Evolutionary conservation across 192 early-diverging fungal genomes (phyloP).

Genomic region (Kickxella alabastrina): DNA sequence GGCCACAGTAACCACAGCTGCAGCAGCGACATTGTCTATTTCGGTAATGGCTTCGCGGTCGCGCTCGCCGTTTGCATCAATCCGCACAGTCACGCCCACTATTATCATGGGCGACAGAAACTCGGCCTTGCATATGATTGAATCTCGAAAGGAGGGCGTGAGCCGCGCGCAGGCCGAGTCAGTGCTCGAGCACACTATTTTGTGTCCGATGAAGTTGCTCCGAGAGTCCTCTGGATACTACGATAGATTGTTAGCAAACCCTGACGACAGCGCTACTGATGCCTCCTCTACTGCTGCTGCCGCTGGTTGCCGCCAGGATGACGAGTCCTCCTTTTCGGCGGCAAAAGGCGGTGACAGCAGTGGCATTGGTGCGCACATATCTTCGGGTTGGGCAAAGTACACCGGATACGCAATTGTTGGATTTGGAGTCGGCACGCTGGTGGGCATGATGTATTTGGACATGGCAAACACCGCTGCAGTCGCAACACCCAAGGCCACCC

Average conservation of each 20-base stretch:
- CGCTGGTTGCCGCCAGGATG: too few species aligned
- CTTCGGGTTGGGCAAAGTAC: constrained; percentile 31
- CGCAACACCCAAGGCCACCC: constrained; percentile 33
- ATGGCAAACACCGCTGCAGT: constrained; percentile 14
- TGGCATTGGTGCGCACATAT: background rate
- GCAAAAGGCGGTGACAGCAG: too few species aligned
- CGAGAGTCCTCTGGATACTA: background rate
- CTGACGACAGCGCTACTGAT: too few species aligned
- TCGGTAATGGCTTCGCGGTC: background rate
- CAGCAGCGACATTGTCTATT: constrained; percentile 4
- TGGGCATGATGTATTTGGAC: constrained; percentile 46
- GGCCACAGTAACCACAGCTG: too few species aligned
- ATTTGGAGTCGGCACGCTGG: constrained; percentile 44
- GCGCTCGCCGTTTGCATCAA: constrained; percentile 43
- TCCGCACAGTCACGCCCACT: constrained; percentile 35
- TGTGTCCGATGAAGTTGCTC: constrained; percentile 25
- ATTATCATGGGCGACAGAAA: constrained; percentile 10
- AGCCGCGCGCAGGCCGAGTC: constrained; percentile 28
- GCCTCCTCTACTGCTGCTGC: too few species aligned
- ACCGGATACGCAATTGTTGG: constrained; percentile 46
- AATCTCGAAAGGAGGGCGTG: background rate
- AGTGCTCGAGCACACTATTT: constrained; percentile 37
- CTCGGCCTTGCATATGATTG: background rate
- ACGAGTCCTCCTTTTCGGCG: too few species aligned
- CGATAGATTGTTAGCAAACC: too few species aligned